A percentile compares a stretch with the other conserved stretches of the same genome.
Conservation (phyloP, 1,284 basidiomycete species). For the Tausonia pullulans region DNA sequence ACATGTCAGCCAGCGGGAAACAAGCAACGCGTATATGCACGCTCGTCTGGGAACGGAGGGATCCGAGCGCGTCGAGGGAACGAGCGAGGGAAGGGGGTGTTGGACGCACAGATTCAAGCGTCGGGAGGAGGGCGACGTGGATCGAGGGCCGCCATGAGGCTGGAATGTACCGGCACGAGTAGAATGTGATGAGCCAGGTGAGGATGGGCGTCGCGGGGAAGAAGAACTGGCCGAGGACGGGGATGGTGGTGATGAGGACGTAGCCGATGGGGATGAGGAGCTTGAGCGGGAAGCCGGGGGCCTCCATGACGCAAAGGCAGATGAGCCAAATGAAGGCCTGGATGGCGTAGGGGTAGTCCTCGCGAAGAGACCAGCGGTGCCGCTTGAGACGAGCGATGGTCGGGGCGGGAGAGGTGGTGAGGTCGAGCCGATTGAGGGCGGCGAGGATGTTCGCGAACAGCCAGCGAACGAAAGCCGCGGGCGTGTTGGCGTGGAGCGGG, state of each 20-base stretch:
- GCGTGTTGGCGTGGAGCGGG: constrained; percentile 20
- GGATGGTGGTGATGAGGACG: constrained; percentile 57
- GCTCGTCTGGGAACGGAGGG: too few relatives aligned
- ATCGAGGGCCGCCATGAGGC: constrained; percentile 61
- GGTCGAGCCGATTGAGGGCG: constrained; percentile 50
- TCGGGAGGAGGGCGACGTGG: constrained; percentile 84
- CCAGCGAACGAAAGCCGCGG: constrained; percentile 23
- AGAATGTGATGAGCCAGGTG: constrained; percentile 74
- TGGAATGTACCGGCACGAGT: constrained; percentile 76
- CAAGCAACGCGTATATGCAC: too few relatives aligned
- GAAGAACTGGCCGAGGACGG: constrained; percentile 86
- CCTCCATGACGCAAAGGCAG: constrained; percentile 62
- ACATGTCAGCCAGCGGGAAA: too few relatives aligned
- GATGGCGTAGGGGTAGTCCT: constrained; percentile 50
- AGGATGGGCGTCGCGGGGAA: constrained; percentile 79
- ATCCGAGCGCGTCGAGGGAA: not conserved
- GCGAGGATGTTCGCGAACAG: constrained; percentile 29
- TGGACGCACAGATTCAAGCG: constrained; percentile 65
- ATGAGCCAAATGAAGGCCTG: constrained; percentile 50
- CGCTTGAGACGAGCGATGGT: constrained; percentile 52
- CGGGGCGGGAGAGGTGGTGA: constrained; percentile 56
- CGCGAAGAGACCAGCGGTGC: constrained; percentile 50
- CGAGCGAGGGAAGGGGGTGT: not conserved
- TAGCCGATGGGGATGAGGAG: constrained; percentile 69
- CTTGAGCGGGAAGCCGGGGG: constrained; percentile 60